phyloP scores from a whole-genome alignment of 108 stramenopile species.

The Nannochloropsis gaditana region DNA sequence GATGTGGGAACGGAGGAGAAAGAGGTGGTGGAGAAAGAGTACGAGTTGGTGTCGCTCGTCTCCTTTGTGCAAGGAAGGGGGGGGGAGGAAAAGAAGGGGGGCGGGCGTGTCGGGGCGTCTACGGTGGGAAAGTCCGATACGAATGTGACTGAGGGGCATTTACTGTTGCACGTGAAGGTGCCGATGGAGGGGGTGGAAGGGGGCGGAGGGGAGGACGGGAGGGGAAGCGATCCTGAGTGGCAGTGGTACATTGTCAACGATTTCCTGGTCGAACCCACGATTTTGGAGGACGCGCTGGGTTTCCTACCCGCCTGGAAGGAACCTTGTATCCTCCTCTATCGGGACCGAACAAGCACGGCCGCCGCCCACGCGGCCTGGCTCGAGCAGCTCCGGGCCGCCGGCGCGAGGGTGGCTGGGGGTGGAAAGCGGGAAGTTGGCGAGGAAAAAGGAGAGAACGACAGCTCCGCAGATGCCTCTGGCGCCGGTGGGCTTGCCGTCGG shows the following conservation, averaged over 20 bases:
- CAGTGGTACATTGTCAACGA: slow-evolving; percentile 39
- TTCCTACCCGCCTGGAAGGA: slow-evolving; percentile 39
- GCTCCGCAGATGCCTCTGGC: not conserved
- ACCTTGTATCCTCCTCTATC: slow-evolving; percentile 39
- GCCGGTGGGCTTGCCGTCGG: not conserved
- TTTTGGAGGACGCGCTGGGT: slow-evolving; percentile 37
- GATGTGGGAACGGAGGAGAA: not conserved
- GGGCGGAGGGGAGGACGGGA: slow-evolving; percentile 23
- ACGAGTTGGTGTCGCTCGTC: slow-evolving; percentile 58
- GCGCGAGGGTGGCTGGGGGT: slow-evolving; percentile 14
- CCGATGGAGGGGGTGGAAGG: not conserved
- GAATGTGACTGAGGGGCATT: not conserved
- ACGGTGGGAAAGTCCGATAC: not conserved
- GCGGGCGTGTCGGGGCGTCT: not conserved
- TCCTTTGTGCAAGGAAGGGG: not conserved
- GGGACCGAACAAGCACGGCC: not conserved
- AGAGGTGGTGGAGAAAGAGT: slow-evolving; percentile 43
- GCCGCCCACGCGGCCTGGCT: not conserved
- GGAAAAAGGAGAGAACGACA: not conserved
- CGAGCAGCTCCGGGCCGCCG: slow-evolving; percentile 23
- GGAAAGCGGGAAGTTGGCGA: not conserved
- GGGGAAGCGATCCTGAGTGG: not conserved
- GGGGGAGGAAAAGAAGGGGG: not conserved
- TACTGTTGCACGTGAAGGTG: not conserved
- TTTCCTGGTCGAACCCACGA: slow-evolving; percentile 26